Evolutionary conservation across 148 eudicot genomes (phyloP), one percentile per base, ranked within the genome.

Genomic region (Mesembryanthemum crystallinum): DNA sequence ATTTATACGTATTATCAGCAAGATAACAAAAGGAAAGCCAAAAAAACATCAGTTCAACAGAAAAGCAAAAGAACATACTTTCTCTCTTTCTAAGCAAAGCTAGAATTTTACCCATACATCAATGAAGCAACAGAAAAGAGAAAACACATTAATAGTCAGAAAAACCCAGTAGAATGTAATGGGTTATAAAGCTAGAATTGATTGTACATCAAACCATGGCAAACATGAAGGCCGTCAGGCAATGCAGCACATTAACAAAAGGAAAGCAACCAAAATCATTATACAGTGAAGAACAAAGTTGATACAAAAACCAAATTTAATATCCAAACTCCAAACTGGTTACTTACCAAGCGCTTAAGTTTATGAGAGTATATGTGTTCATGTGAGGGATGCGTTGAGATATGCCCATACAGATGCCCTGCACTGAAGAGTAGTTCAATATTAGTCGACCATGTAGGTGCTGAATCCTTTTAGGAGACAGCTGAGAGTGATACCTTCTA

Each of bases 351-450:
- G 69, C 91, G 95, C 77, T 86, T 83, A 57, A 90, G 95, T 81
- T 90, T 92, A 84, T 89, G 86, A 42, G 98, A 92, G 64, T 87
- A 92, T 78, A 83, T 86, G 65, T 86, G 90, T 77, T 78, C 79
- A 79, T 92, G 98, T 59, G 90, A 75, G 27, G 90, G 86, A 73
- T 87, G 84, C 28, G 79, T 77, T 70, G 58, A 73, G 71, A 92
- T 85, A 69, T 92, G 98, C 85, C 83, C 82, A 55, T 76, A 79
- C 78, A 92, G 82, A 81, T 92, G 98, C 78, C 96, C 96, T 85
- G 86, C 93, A 86, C 98, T 92, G 96, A 35, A 85, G 76, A 60
- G 27, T 27, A 35, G 25, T 17, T 49, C n/a, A 73, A 45, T 60
- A 52, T 77, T 42, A 72, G 54, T 13, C 20, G 39, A 72, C 55